Conservation (phyloP, 352 stramenopile species). For the Phytophthora pluvialis region DNA sequence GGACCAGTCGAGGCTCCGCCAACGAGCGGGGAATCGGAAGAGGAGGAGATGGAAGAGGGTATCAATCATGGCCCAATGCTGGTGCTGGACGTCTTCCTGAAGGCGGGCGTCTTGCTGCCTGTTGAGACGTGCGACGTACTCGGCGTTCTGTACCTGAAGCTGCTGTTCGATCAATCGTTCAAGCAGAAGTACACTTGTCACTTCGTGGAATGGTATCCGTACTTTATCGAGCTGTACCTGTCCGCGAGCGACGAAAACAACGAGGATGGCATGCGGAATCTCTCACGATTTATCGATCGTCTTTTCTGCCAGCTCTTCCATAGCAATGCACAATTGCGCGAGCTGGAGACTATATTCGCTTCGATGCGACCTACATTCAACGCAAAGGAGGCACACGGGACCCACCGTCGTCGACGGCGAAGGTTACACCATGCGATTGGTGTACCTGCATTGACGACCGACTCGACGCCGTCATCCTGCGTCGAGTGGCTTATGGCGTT, state of each 20-base stretch:
- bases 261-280: conserved; percentile 74
- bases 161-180: conserved; percentile 83
- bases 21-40: conserved; percentile 16
- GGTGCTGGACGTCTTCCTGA: conserved; percentile 75
- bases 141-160: conserved; percentile 83
- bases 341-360: conserved; percentile 63
- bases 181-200: conserved; percentile 84
- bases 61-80: conserved; percentile 30
- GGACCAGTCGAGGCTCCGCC: conserved; percentile 11
- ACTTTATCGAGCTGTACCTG: conserved; percentile 79
- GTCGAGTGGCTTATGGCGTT: conserved; percentile 74
- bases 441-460: conserved; percentile 10
- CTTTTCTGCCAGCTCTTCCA: conserved; percentile 89
- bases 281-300: conserved; percentile 84
- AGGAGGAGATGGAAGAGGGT: conserved; percentile 14
- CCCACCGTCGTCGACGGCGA: conserved; percentile 11
- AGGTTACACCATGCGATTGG: conserved; percentile 13
- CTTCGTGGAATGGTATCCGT: conserved; percentile 85
- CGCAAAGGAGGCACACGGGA: conserved; percentile 11
- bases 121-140: conserved; percentile 77
- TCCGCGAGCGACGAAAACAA: conserved; percentile 72
- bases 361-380: conserved; percentile 31
- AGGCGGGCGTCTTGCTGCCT: conserved; percentile 71
- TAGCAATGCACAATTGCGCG: conserved; percentile 73
- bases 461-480: conserved; percentile 46